Conservation (phyloP, 176 grass and related monocot genomes). For the Eragrostis nindensis region DNA sequence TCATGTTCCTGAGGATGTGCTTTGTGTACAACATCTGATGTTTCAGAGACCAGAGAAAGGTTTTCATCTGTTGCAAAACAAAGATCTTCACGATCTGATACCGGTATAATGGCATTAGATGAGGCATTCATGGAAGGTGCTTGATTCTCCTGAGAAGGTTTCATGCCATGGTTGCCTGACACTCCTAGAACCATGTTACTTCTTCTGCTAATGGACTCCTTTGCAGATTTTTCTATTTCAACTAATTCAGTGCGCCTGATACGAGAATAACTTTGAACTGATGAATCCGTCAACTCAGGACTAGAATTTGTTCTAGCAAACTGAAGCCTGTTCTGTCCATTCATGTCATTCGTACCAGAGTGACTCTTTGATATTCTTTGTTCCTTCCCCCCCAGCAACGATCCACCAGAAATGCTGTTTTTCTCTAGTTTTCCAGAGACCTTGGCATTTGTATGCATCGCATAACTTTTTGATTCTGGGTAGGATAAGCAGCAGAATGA, state of each 20-base stretch:
- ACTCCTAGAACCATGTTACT: constrained; percentile 29
- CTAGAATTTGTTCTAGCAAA: constrained; percentile 65
- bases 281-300: constrained; percentile 59
- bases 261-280: constrained; percentile 38
- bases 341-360: constrained; percentile 26
- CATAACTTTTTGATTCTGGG: constrained; percentile 38
- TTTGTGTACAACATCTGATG: constrained; percentile 38
- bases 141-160: constrained; percentile 44
- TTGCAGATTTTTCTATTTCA: constrained; percentile 36
- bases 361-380: constrained; percentile 37
- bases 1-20: constrained; percentile 51
- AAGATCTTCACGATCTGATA: constrained; percentile 48
- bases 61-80: constrained; percentile 41
- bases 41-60: constrained; percentile 42
- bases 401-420: constrained; percentile 30
- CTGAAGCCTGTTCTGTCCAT: constrained; percentile 37
- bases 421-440: constrained; percentile 38
- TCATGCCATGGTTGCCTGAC: constrained; percentile 34
- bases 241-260: constrained; percentile 24
- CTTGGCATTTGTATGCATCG: constrained; percentile 23
- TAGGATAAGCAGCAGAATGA: constrained; percentile 28
- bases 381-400: constrained; percentile 33
- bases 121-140: constrained; percentile 23
- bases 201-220: constrained; percentile 35
- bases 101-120: constrained; percentile 27